A percentile compares a stretch with the other conserved stretches of the same genome.
phyloP scores from a whole-genome alignment of 768 basidiomycete genomes.

The Lactarius akahatsu region DNA sequence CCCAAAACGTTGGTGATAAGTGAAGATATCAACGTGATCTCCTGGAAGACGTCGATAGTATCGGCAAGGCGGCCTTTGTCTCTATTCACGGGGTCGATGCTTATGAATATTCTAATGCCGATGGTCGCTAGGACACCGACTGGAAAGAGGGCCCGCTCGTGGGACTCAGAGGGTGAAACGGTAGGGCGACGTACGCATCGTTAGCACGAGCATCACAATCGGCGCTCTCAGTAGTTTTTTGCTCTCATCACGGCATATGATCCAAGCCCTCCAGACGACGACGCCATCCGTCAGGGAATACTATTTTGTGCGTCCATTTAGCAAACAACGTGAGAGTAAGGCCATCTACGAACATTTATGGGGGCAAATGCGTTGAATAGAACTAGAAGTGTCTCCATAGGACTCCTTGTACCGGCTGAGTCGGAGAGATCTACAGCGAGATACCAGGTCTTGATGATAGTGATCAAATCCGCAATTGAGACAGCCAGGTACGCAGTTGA shows the following conservation, averaged over 20 bases:
- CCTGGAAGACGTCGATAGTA: not conserved
- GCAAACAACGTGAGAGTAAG: not conserved
- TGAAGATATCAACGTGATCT: not conserved
- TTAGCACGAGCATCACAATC: not conserved
- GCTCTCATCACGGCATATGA: not conserved
- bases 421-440: not conserved
- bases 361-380: not conserved
- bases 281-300: constrained; percentile 2
- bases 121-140: not conserved
- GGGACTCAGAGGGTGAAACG: too few relatives aligned
- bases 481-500: not conserved
- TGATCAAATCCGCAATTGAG: not conserved
- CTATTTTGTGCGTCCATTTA: not conserved
- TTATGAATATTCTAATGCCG: not conserved
- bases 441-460: not conserved
- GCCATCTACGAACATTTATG: not conserved
- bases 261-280: constrained; percentile 5
- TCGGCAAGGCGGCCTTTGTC: not conserved
- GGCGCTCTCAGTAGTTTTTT: not conserved
- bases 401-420: not conserved
- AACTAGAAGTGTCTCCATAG: not conserved
- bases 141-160: not conserved
- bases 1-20: not conserved
- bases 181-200: not conserved
- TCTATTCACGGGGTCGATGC: not conserved